phyloP scores from a whole-genome alignment of 2,329 filamentous ascomycete species.

The Calonectria fujianensis region DNA sequence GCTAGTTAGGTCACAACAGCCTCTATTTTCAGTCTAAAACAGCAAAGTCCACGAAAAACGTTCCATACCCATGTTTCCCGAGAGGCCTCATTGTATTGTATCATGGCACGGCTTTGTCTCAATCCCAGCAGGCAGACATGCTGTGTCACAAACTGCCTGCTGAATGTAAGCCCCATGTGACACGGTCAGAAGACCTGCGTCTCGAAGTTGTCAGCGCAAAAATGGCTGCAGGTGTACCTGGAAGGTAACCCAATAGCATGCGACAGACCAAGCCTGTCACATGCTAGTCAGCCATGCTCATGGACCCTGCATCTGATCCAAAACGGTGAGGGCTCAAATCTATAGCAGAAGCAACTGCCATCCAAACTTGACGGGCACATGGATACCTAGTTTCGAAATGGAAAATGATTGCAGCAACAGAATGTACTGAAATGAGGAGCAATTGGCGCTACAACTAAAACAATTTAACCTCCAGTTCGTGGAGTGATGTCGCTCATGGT shows the following conservation, averaged over 20 bases:
- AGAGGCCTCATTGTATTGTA: not conserved
- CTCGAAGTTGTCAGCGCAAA: not conserved
- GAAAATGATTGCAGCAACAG: not conserved
- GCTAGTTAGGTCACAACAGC: not conserved
- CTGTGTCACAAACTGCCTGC: not conserved
- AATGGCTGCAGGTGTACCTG: slow-evolving; percentile 8
- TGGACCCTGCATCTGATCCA: slow-evolving; percentile 23
- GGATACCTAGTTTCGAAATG: not conserved
- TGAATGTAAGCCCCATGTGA: slow-evolving; percentile 10
- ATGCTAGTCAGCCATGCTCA: not conserved
- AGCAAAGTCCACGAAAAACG: not conserved
- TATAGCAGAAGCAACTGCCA: not conserved
- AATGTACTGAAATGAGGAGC: not conserved
- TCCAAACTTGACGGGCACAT: not conserved
- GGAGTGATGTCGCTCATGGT: not conserved
- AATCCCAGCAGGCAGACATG: not conserved
- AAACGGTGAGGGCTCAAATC: not conserved
- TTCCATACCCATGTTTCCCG: not conserved
- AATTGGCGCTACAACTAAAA: not conserved
- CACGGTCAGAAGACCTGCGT: slow-evolving; percentile 16
- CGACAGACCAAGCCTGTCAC: not conserved
- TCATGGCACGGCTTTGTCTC: slow-evolving; percentile 5
- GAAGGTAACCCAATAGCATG: not conserved
- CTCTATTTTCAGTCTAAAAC: not conserved
- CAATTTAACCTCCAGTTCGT: not conserved